Evolutionary conservation across 371 early-diverging fungal species (phyloP).

Genomic region (Coemansia sp.): DNA sequence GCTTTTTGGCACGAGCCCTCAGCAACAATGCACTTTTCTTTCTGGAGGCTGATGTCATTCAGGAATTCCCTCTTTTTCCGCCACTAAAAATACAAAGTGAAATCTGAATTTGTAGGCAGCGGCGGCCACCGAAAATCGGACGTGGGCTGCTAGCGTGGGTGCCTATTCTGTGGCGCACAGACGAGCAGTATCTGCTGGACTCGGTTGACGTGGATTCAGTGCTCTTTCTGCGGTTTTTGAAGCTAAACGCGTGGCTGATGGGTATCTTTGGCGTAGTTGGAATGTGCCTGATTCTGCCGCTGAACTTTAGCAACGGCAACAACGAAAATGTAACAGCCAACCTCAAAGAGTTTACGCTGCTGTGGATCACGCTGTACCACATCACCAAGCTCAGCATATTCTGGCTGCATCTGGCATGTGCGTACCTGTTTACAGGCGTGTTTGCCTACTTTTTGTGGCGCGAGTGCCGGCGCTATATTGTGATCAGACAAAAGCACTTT

Average conservation of each 20-base stretch:
- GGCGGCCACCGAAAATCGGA: constrained; percentile 64
- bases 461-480: constrained; percentile 58
- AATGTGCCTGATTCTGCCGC: constrained; percentile 61
- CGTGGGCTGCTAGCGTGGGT: constrained; percentile 67
- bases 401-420: constrained; percentile 62
- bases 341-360: constrained; percentile 49
- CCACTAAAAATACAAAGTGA: too few relatives aligned
- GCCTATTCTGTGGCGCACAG: constrained; percentile 58
- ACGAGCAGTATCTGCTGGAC: constrained; percentile 61
- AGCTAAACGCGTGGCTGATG: constrained; percentile 62
- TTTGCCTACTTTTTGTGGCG: constrained; percentile 55
- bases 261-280: constrained; percentile 61
- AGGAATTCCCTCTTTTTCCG: too few relatives aligned
- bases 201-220: constrained; percentile 78
- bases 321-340: constrained; percentile 49
- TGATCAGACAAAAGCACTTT: constrained; percentile 60
- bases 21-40: background rate
- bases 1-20: background rate
- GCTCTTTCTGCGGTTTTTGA: constrained; percentile 71
- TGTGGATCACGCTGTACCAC: constrained; percentile 55
- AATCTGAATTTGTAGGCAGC: constrained; percentile 48
- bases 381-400: constrained; percentile 56
- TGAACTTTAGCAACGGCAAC: constrained; percentile 58
- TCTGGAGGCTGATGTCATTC: too few relatives aligned
- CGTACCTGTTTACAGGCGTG: constrained; percentile 60